Evolutionary conservation across 2,329 filamentous ascomycete species (phyloP).

Genomic region (Fusarium caatingaense): DNA sequence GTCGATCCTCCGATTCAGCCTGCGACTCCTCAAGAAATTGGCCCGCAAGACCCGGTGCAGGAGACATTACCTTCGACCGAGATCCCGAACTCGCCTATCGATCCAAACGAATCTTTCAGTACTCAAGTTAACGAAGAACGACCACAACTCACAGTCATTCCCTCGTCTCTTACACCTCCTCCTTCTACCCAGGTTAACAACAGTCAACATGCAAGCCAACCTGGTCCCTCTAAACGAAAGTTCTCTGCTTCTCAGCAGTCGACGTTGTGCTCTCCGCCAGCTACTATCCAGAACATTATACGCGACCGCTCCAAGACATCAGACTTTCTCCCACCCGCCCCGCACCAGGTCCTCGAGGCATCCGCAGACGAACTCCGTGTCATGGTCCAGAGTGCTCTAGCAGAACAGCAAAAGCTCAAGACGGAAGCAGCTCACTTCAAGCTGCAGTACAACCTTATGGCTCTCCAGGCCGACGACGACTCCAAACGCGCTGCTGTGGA

Average conservation of each 20-base stretch:
- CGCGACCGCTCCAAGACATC: constrained; percentile 48
- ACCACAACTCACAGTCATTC: constrained; percentile 60
- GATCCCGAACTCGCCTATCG: constrained; percentile 63
- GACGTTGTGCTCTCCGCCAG: constrained; percentile 65
- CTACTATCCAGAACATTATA: constrained; percentile 56
- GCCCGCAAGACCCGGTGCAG: constrained; percentile 57
- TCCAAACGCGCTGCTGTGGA: constrained; percentile 90
- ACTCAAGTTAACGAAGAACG: constrained; percentile 63
- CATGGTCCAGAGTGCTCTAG: constrained; percentile 66
- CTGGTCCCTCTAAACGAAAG: constrained; percentile 43
- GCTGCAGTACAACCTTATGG: constrained; percentile 86
- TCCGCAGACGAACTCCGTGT: constrained; percentile 66
- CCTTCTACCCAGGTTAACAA: constrained; percentile 64
- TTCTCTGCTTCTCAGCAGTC: constrained; percentile 60
- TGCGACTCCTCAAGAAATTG: constrained; percentile 48
- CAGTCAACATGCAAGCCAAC: constrained; percentile 41
- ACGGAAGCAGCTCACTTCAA: constrained; percentile 92
- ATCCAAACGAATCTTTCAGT: constrained; percentile 61
- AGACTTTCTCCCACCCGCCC: constrained; percentile 61
- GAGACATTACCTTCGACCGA: constrained; percentile 69
- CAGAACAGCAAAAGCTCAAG: constrained; percentile 71
- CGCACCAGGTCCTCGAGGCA: constrained; percentile 64
- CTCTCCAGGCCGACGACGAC: constrained; percentile 85
- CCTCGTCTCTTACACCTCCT: constrained; percentile 68
- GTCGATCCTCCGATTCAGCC: constrained; percentile 50